Percentiles rank a stretch among this genome's conserved stretches.
Evolutionary conservation across 23 red algal genomes (phyloP).

Genomic region (Agarophyton chilense): DNA sequence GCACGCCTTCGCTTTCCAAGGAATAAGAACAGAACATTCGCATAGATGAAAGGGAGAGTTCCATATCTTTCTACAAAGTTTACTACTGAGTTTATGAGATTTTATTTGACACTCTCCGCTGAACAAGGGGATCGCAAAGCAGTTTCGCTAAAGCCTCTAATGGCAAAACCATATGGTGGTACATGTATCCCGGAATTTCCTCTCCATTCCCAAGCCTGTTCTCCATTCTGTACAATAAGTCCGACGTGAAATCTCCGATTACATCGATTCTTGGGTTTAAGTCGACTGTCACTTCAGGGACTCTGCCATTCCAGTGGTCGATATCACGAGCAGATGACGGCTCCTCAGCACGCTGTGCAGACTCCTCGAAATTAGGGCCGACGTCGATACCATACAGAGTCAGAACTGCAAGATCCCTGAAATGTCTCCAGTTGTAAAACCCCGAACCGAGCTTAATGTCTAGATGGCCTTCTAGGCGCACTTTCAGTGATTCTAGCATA

Average conservation of each 20-base stretch:
- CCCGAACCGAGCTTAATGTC: conserved; percentile 56
- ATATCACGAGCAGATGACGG: not conserved
- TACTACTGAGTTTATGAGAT: too few species aligned
- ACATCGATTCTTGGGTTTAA: conserved; percentile 69
- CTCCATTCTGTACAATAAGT: conserved; percentile 31
- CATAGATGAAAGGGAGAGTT: too few species aligned
- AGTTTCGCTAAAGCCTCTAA: conserved; percentile 19
- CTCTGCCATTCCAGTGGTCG: not conserved
- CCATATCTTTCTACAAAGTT: too few species aligned
- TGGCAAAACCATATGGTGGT: conserved; percentile 44
- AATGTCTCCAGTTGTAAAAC: conserved; percentile 64
- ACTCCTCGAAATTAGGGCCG: not conserved
- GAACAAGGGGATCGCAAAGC: conserved; percentile 22
- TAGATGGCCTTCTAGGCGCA: conserved; percentile 37
- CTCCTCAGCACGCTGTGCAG: not conserved
- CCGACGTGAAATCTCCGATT: conserved; percentile 60
- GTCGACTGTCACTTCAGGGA: conserved; percentile 22
- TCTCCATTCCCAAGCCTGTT: conserved; percentile 27
- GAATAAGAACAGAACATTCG: too few species aligned
- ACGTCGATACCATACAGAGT: conserved; percentile 42
- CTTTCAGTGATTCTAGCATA: not conserved
- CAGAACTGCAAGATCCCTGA: conserved; percentile 31
- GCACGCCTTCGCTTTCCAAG: too few species aligned
- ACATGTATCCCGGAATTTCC: conserved; percentile 52
- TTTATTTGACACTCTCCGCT: not conserved